Evolutionary conservation across 106 monocot genomes (phyloP), one percentile per base, ranked within the genome.

Genomic region (Allium cepa): DNA sequence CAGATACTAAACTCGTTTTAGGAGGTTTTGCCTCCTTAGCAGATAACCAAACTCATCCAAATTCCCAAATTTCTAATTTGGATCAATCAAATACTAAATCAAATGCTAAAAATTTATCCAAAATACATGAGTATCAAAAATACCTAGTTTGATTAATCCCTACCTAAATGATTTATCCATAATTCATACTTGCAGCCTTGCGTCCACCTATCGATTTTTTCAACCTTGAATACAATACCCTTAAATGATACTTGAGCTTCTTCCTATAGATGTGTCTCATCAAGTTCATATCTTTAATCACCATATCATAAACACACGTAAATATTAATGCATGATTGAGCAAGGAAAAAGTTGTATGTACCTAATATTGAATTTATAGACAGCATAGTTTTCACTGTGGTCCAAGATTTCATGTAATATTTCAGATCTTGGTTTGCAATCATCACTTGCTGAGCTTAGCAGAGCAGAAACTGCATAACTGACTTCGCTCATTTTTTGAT

Each of bases 361-460:
- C 88, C 82, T 76, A 61, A 82, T 75, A 62, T 89, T 68, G 61
- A 89, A 89, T 64, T 85, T 89, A 56, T 80, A 82, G 56, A 79
- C 69, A 75, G 68, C 85, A 72, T 89, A 89, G 22, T 59, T 62
- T 50, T 60, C 53, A 62, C 45, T 67, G 57, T 75, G 71, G 48
- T 72, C 73, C 10, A 89, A 46, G 67, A 89, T 74, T 13, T 79
- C 78, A 59, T 72, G 77, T 60, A 85, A 78, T 15, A 47, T 71
- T 77, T 85, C 82, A 11, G 74, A 75, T 69, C 82, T 79, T 59
- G 80, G 79, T 66, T 67, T 80, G 77, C 88, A 82, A 50, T 70
- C 78, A n/a, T 51, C 36, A 70, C 75, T 69, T 7, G 88, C 79
- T 62, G 88, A 85, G 73, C 74, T 82, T 70, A 89, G 57, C 57